Base-by-base conservation (phyloP, 148 eudicot genomes). In the Chenopodium suecicum region DNA sequence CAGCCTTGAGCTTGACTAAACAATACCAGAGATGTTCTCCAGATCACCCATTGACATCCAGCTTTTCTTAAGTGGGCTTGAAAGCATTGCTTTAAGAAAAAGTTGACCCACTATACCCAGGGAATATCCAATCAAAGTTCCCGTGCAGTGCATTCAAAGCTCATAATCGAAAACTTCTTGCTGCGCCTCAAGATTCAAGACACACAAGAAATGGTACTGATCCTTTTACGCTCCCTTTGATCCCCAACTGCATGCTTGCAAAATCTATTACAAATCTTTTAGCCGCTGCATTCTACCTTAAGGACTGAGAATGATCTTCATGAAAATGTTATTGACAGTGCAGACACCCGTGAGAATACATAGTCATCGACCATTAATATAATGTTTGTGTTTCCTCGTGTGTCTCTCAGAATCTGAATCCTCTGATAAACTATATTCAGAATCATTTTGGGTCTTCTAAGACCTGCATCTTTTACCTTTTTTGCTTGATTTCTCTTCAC, bases 391-490 rank as follows among this genome's bases (percentile, higher is more conserved):
- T 60, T 81, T 82, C 54, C 86, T 77, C 64, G 78, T 82, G 79
- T 71, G 88, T 86, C 89, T 79, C 76, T 79, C 82, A 44, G 25
- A 68, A 31, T 85, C 91, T 70, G 87, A 81, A 76, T 74, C 62
- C 17, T 86, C 89, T 8, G 91, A 83, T 44, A 89, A 83, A 79
- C 86, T 85, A 75, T 82, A 85, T 74, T 74, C 44, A 31, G 79
- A 68, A 75, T 79, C 70, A 70, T 81, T 56, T 27, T 62, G 13
- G 44, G 47, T 72, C 56, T 41, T 50, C 22, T 31, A 31, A 47
- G 67, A 41, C 67, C 66, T 64, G 44, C 13, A 37, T 27, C 41
- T 73, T 77, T 66, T 71, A 47, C 19, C 58, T 81, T 77, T 78
- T 63, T 74, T 78, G 63, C 44, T 77, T 1, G 73, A 66, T 47